Percentiles rank a stretch among this genome's conserved stretches.
phyloP scores from a whole-genome alignment of 257 asterid species.

The Lantana camara region DNA sequence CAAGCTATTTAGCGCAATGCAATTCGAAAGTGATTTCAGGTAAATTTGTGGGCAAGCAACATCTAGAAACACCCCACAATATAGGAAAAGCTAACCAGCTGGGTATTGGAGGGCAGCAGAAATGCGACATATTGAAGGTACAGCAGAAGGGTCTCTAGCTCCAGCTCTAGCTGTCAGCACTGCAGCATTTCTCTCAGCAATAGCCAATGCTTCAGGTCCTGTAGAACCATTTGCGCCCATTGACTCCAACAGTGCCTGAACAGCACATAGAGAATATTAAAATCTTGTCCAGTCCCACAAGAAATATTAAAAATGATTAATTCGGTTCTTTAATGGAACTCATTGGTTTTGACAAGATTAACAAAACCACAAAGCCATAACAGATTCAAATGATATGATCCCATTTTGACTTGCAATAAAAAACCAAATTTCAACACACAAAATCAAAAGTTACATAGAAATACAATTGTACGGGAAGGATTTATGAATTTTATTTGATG shows the following conservation, averaged over 20 bases:
- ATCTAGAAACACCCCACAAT: constrained; percentile 8
- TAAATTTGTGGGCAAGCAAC: constrained; percentile 10
- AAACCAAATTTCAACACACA: too few species aligned
- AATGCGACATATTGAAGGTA: constrained; percentile 96
- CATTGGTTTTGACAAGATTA: too few species aligned
- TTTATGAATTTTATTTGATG: too few species aligned
- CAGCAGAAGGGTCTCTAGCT: constrained; percentile 93
- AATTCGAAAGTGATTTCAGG: constrained; percentile 15
- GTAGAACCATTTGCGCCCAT: constrained; percentile 79
- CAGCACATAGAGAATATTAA: constrained; percentile 16
- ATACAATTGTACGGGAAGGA: too few species aligned
- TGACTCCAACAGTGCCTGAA: constrained; percentile 90
- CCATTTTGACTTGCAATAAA: too few species aligned
- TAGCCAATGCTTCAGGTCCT: constrained; percentile 88
- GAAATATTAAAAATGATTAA: too few species aligned
- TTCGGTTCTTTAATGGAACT: too few species aligned
- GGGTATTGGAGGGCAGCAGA: constrained; percentile 96
- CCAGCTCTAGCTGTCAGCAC: constrained; percentile 97
- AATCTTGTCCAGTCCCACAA: too few species aligned
- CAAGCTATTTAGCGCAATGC: not conserved
- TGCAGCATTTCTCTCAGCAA: constrained; percentile 91
- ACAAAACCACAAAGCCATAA: too few species aligned
- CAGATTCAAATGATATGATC: too few species aligned
- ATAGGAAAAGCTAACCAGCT: constrained; percentile 62
- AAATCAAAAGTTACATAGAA: too few species aligned